A percentile compares a stretch with the other conserved stretches of the same genome.
Evolutionary conservation across 2,329 filamentous ascomycete genomes (phyloP).

Genomic region (Chaetomium strumarium): DNA sequence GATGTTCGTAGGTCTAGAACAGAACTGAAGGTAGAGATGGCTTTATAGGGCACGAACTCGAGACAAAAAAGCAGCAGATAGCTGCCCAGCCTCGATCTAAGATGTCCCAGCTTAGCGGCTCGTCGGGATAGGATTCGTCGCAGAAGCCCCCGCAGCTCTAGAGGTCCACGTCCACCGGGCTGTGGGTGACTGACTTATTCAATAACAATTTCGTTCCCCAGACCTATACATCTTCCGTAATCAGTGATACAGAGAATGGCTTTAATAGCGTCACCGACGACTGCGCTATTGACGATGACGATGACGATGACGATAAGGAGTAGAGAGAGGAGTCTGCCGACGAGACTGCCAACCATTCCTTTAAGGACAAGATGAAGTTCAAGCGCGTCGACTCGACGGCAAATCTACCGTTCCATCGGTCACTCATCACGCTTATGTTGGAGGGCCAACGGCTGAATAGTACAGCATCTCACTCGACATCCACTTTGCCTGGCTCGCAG

Average conservation of each 20-base stretch:
- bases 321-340: conserved; percentile 69
- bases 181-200: conserved; percentile 78
- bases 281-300: conserved; percentile 56
- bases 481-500: conserved; percentile 62
- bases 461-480: conserved; percentile 59
- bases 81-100: conserved; percentile 31
- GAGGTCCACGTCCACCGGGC: conserved; percentile 37
- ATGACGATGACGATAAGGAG: conserved; percentile 62
- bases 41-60: conserved; percentile 37
- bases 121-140: conserved; percentile 74
- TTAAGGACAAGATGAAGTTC: conserved; percentile 77
- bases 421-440: conserved; percentile 84
- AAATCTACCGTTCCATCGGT: conserved; percentile 78
- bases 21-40: too few species aligned
- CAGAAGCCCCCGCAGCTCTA: conserved; percentile 46
- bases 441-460: conserved; percentile 63
- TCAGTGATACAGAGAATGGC: conserved; percentile 47
- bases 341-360: conserved; percentile 76
- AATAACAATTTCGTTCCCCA: conserved; percentile 67
- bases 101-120: conserved; percentile 50
- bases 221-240: conserved; percentile 52
- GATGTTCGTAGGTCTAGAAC: too few species aligned
- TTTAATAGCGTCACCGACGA: conserved; percentile 48
- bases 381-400: conserved; percentile 83
- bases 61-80: conserved; percentile 35